A percentile compares a stretch with the other conserved stretches of the same genome.
Conservation (phyloP, 2,329 filamentous ascomycete genomes). For the Thielaviopsis populi region DNA sequence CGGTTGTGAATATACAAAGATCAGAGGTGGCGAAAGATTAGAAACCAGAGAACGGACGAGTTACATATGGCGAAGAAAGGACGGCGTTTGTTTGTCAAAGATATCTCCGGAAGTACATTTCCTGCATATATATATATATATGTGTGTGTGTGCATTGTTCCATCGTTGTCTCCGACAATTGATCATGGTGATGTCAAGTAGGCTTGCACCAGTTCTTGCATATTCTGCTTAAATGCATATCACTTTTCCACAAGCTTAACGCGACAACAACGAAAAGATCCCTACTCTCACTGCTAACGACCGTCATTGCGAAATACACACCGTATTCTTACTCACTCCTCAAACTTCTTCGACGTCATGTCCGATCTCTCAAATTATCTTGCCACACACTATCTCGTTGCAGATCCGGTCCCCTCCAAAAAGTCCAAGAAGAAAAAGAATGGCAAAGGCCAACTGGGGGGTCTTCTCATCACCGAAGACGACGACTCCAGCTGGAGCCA, state of each 20-base stretch:
- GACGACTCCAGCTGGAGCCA: slow-evolving; percentile 40
- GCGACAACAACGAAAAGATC: no score
- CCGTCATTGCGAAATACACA: no score
- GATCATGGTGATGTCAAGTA: neutral
- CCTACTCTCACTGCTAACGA: slow-evolving; percentile 17
- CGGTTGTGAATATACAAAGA: no score
- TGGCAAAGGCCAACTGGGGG: slow-evolving; percentile 30
- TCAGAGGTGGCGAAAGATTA: no score
- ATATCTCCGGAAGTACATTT: no score
- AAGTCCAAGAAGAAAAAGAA: slow-evolving; percentile 48
- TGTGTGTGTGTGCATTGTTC: no score
- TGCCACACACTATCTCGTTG: slow-evolving; percentile 71
- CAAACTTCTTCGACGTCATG: neutral
- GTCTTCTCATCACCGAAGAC: slow-evolving; percentile 51
- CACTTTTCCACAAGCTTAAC: neutral
- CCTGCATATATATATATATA: no score
- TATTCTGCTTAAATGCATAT: neutral
- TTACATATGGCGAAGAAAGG: no score
- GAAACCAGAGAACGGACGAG: no score
- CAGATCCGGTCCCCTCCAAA: slow-evolving; percentile 42
- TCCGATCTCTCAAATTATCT: slow-evolving; percentile 67
- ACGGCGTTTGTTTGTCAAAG: no score
- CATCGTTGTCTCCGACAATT: no score
- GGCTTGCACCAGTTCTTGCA: neutral
- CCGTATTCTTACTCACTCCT: neutral